Conservation (phyloP, 164 flowering plant species). For the Buxus sempervirens region DNA sequence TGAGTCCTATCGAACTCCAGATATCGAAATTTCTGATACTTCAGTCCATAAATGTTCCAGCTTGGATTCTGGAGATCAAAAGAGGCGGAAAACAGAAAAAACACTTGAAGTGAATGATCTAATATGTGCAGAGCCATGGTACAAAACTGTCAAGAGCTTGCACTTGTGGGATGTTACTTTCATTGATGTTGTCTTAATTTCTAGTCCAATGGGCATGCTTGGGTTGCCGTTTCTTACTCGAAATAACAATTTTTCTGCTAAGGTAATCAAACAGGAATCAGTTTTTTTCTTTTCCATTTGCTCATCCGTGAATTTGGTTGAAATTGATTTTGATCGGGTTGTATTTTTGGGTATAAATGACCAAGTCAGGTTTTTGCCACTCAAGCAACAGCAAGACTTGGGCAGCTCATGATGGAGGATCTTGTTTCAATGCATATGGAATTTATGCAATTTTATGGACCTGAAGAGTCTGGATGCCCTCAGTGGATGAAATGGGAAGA, state of each 20-base stretch:
- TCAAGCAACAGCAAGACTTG: constrained; percentile 66
- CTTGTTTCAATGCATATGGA: constrained; percentile 81
- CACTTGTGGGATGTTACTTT: constrained; percentile 62
- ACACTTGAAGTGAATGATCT: constrained; percentile 38
- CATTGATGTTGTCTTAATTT: constrained; percentile 74
- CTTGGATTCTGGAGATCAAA: constrained; percentile 17
- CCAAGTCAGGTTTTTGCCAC: constrained; percentile 67
- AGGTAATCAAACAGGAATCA: constrained; percentile 37
- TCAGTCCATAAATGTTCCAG: not conserved
- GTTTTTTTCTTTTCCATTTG: not conserved
- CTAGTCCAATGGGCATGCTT: constrained; percentile 84
- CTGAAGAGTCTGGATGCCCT: constrained; percentile 43
- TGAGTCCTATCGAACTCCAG: constrained; percentile 7
- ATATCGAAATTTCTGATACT: constrained; percentile 12
- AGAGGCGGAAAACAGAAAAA: constrained; percentile 39
- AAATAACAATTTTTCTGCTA: constrained; percentile 51
- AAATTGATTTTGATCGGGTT: constrained; percentile 7
- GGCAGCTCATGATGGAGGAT: constrained; percentile 84
- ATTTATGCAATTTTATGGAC: constrained; percentile 67
- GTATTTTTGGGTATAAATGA: constrained; percentile 6
- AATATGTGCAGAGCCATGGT: constrained; percentile 68
- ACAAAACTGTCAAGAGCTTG: constrained; percentile 52
- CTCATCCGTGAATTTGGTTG: not conserved
- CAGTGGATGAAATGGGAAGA: constrained; percentile 73
- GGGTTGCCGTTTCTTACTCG: constrained; percentile 86